Evolutionary conservation across 306 rosid species (phyloP).

Genomic region (Ziziphus jujuba): DNA sequence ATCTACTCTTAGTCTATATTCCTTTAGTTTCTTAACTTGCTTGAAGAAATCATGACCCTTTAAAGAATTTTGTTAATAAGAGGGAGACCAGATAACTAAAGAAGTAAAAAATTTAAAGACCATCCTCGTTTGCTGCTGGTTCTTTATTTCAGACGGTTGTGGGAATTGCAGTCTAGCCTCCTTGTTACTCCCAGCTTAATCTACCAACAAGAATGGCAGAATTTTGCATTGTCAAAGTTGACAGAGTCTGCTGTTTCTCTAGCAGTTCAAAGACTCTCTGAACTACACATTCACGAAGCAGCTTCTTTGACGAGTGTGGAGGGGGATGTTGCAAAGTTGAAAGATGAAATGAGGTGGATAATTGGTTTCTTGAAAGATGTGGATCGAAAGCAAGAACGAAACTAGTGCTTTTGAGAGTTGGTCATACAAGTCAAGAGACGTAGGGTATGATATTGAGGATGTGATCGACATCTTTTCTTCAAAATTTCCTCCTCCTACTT

Average conservation of each 20-base stretch:
- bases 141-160: no score
- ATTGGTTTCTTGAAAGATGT: slow-evolving; percentile 16
- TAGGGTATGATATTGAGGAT: slow-evolving; percentile 56
- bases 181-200: no score
- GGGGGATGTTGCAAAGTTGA: not conserved
- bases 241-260: slow-evolving; percentile 5
- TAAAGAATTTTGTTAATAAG: no score
- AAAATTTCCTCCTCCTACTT: slow-evolving; percentile 21
- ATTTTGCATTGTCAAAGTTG: not conserved
- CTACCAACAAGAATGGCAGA: not conserved
- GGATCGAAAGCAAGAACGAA: slow-evolving; percentile 43
- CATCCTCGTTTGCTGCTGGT: no score
- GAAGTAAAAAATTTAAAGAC: no score
- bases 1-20: no score
- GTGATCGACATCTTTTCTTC: slow-evolving; percentile 34
- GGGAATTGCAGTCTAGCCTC: no score
- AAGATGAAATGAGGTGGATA: slow-evolving; percentile 1
- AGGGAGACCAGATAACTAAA: no score
- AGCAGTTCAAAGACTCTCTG: not conserved
- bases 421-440: slow-evolving; percentile 55
- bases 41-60: no score
- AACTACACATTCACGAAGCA: not conserved
- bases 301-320: slow-evolving; percentile 1
- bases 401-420: slow-evolving; percentile 29
- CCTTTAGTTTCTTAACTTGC: no score